phyloP scores from a whole-genome alignment of 2,329 filamentous ascomycete species.

The Sarocladiaceae sp. region DNA sequence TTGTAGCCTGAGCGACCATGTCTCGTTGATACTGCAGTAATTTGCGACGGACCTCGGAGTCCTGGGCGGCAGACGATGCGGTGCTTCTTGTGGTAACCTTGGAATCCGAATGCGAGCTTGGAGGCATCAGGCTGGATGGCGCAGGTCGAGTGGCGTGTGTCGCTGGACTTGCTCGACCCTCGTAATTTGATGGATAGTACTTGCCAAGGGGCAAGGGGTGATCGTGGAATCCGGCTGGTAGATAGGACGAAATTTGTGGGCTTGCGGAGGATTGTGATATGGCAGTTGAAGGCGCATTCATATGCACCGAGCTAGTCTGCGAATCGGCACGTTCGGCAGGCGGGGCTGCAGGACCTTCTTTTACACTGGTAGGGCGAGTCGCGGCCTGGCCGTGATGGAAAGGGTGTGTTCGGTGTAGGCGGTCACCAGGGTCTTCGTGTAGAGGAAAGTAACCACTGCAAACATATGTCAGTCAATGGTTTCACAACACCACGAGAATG shows the following conservation, averaged over 20 bases:
- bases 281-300: constrained; percentile 1
- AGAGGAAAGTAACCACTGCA: constrained; percentile 54
- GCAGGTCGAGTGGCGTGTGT: constrained; percentile 15
- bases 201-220: constrained; percentile 50
- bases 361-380: constrained; percentile 17
- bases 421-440: constrained; percentile 46
- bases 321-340: constrained; percentile 20
- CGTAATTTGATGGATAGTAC: constrained; percentile 59
- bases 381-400: constrained; percentile 39
- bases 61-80: constrained; percentile 11
- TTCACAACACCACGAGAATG: background rate
- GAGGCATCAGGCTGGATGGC: constrained; percentile 22
- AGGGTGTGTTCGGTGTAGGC: constrained; percentile 44
- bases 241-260: constrained; percentile 41
- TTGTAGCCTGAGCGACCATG: constrained; percentile 52
- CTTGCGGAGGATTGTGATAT: constrained; percentile 1
- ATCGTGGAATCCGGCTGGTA: constrained; percentile 42
- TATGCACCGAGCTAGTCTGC: constrained; percentile 12
- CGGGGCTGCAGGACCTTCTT: constrained; percentile 10
- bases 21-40: constrained; percentile 54
- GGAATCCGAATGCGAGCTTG: constrained; percentile 28
- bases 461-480: constrained; percentile 8
- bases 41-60: constrained; percentile 42
- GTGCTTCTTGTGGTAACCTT: constrained; percentile 9
- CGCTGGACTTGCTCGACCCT: constrained; percentile 28